Evolutionary conservation across 1,284 basidiomycete genomes (phyloP), one percentile per base, ranked within the genome.

Genomic region (Trichosporon ovoides): DNA sequence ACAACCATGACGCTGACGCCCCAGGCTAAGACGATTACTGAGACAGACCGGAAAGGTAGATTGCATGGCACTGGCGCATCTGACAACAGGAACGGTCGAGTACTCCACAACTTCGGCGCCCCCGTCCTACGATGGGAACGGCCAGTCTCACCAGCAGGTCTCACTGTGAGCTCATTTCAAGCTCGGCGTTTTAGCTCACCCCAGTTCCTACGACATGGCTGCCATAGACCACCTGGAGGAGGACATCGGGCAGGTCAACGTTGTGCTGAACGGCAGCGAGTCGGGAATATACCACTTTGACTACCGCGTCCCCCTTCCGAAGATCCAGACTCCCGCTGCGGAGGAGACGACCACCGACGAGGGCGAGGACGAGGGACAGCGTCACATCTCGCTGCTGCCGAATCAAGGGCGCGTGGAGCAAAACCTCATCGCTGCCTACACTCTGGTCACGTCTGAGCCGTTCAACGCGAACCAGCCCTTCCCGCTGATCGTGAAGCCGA

Each of bases 161-260:
- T 81, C 86, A 6, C 69, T 89, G 87, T 88, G 68, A 67, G 85
- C 80, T 5, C 33, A 19, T n/a, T n/a, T n/a, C n/a, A 9, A 9
- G 10, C 22, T 3, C n/a, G 24, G 3, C 12, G 7, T 20, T n/a
- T 1, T 11, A 50, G 55, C 63, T 58, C 34, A 38, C 55, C 9
- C 7, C 60, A 62, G 64, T 33, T 71, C 74, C 79, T 87, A 89
- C 71, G 83, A 83, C 66, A 90, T 91, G 89, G 90, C 91, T 71
- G 81, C 84, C 51, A 80, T 91, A 4, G 88, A 91, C 66, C 83
- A 86, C 66, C 80, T 91, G 14, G 74, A 84, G 1, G 81, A 83
- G 61, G 60, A 75, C 1, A 22, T n/a, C 43, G 43, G 43, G 5
- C 22, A 48, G 43, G 16, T 48, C 43, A 28, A 28, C 43, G 43